Base-by-base conservation (phyloP, 805 yeast species). In the Tanozyma kutaoensis region DNA sequence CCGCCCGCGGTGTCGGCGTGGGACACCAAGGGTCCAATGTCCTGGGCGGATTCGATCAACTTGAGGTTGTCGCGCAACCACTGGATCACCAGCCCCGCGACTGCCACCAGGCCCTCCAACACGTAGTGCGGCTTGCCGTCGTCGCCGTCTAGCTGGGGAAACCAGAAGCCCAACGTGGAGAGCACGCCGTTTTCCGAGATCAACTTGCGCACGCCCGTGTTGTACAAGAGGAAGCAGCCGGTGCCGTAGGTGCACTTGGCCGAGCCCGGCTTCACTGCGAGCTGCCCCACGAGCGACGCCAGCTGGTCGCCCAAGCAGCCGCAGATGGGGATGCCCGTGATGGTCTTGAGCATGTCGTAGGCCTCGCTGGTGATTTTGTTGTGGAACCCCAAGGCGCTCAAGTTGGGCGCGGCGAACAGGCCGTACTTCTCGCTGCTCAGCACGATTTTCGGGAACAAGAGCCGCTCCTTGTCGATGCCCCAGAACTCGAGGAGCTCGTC, bases 231-330 rank as follows among this genome's bases (percentile, higher is more conserved):
- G 62, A 86, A 86, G 50, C 94, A 81, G 35, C 97, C 97, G 2
- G 97, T 86, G 36, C 97, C 97, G 45, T 85, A 86, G 8, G 97
- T 86, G 63, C 94, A 84, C 54, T 86, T 86, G 24, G 95, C 95
- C 24, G 77, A 72, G 30, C 95, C 95, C 24, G 71, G 66, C 36
- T 69, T 64, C 42, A 84, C 71, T 2, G 95, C 95, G 52, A 81
- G 54, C 53, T 86, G 95, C 20, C 96, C 97, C 26, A 85, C 94
- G 34, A 88, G 54, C 2, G 96, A 91, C 2, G 95, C 84, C 30
- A 86, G 72, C 58, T 86, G 97, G 56, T 86, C 97, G 32, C 96
- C 96, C 17, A 86, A 62, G 54, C 94, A 81, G 24, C 95, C 95
- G 40, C 81, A 70, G 31, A 86, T 72, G 20, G 95, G 94, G 15